phyloP scores from a whole-genome alignment of 495 filamentous ascomycete genomes.

The Penicillium mononematosum region DNA sequence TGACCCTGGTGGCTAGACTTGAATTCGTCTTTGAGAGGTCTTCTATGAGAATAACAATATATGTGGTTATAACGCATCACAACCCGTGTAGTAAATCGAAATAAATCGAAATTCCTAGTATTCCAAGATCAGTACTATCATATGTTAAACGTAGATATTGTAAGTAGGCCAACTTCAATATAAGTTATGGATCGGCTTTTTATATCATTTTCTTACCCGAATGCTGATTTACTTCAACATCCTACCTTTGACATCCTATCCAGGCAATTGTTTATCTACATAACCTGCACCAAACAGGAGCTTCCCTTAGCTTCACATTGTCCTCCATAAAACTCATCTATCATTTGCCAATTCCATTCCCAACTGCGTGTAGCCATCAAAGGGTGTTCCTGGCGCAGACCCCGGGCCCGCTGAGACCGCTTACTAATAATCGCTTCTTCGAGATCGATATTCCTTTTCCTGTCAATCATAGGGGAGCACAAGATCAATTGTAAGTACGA shows the following conservation, averaged over 20 bases:
- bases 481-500: slow-evolving; percentile 8
- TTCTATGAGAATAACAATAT: neutral
- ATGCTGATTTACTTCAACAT: neutral
- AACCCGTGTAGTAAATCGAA: neutral
- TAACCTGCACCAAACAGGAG: neutral
- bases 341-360: neutral
- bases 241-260: neutral
- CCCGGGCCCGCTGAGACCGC: no score
- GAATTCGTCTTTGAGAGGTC: no score
- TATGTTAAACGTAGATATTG: no score
- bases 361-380: neutral
- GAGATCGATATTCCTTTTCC: slow-evolving; percentile 1
- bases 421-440: slow-evolving; percentile 1
- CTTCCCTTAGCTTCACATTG: neutral
- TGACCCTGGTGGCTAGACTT: neutral
- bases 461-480: neutral
- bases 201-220: neutral
- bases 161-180: neutral
- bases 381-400: slow-evolving; percentile 1
- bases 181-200: neutral
- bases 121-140: neutral
- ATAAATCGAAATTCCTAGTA: neutral
- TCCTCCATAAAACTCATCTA: neutral
- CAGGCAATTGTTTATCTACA: neutral
- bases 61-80: neutral